These are phyloP conservation scores for Barnettozyma sucrosica DNA, from an alignment of 805 yeast genomes.

Conservation along the genomic window DNA sequence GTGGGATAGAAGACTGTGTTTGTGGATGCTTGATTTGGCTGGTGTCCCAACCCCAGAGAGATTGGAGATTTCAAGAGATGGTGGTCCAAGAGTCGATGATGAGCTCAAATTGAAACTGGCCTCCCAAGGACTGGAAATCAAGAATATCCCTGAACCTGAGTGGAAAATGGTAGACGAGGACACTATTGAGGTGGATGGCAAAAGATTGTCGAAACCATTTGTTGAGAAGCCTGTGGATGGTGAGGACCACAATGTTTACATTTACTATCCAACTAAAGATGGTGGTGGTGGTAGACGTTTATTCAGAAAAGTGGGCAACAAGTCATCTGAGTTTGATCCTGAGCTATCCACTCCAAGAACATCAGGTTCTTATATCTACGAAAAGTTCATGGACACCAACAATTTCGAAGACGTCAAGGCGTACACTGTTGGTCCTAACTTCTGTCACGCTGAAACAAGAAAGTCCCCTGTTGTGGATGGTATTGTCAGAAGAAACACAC, in stretches of 20 bases:
- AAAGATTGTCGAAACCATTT: constrained; percentile 75
- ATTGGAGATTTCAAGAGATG: constrained; percentile 88
- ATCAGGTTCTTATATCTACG: constrained; percentile 88
- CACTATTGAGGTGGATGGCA: constrained; percentile 70
- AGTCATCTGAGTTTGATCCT: constrained; percentile 93
- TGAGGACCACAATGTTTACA: constrained; percentile 94
- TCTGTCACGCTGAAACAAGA: constrained; percentile 97
- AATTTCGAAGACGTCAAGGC: constrained; percentile 98
- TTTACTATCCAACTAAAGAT: constrained; percentile 77
- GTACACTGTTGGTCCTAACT: constrained; percentile 86
- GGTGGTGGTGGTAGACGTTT: constrained; percentile 98
- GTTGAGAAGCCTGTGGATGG: constrained; percentile 99
- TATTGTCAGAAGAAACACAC: constrained; percentile 92
- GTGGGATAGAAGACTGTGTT: constrained; percentile 95
- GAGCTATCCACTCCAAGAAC: constrained; percentile 68
- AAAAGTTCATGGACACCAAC: constrained; percentile 94
- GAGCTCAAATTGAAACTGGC: constrained; percentile 56
- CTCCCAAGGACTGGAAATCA: constrained; percentile 48
- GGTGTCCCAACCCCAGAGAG: constrained; percentile 88
- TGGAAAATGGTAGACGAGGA: constrained; percentile 91
- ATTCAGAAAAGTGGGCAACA: constrained; percentile 94
- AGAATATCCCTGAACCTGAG: constrained; percentile 52
- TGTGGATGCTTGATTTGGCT: constrained; percentile 69
- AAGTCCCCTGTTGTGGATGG: constrained; percentile 99
- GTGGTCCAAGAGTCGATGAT: constrained; percentile 84